Evolutionary conservation across 768 basidiomycete species (phyloP).

Genomic region (Lentinula detonsa): DNA sequence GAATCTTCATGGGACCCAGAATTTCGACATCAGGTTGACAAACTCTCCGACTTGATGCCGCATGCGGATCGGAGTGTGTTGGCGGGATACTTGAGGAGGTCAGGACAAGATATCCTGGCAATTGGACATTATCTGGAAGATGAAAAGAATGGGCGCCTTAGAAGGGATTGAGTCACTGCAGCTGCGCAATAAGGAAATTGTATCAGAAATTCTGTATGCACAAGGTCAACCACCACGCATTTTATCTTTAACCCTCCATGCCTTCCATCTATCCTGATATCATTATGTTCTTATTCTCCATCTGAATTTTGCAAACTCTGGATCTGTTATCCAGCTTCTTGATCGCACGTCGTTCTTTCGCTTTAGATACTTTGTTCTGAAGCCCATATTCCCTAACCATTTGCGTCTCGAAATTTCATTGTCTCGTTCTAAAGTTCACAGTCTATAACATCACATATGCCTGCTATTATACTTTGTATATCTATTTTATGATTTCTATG

Average conservation of each 20-base stretch:
- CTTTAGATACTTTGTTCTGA: neutral
- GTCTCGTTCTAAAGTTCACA: neutral
- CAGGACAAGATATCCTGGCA: slow-evolving; percentile 79
- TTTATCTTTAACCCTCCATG: neutral
- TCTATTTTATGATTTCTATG: neutral
- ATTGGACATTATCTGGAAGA: slow-evolving; percentile 85
- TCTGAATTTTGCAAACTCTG: neutral
- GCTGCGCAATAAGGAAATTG: neutral
- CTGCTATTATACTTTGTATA: neutral
- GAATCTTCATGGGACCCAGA: slow-evolving; percentile 29
- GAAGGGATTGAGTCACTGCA: slow-evolving; percentile 9
- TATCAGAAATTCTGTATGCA: neutral
- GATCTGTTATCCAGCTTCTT: neutral
- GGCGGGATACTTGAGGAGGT: slow-evolving; percentile 63
- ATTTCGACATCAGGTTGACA: slow-evolving; percentile 65
- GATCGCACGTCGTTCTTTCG: neutral
- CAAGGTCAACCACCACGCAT: too few species aligned
- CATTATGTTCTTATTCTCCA: neutral
- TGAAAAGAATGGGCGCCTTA: slow-evolving; percentile 66
- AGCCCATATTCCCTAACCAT: neutral
- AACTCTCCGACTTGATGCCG: slow-evolving; percentile 64
- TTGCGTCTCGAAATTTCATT: neutral
- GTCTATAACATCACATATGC: neutral
- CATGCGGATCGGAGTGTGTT: slow-evolving; percentile 64
- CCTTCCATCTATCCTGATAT: neutral